These are phyloP conservation scores for Nitzschia palea DNA, from an alignment of 108 stramenopile species.

Conservation along the genomic window DNA sequence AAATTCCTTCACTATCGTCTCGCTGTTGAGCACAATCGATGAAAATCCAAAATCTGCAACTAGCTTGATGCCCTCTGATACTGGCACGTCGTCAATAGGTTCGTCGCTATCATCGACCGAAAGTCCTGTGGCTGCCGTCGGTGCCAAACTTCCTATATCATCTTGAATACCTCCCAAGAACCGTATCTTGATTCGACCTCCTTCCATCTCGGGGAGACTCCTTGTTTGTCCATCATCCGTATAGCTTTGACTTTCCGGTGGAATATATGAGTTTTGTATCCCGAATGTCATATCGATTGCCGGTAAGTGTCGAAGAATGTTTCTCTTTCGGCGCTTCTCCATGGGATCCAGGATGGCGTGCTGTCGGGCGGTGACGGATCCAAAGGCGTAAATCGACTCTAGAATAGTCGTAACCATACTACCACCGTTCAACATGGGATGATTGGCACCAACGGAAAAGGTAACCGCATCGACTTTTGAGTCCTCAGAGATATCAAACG, in stretches of 20 bases:
- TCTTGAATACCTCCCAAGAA: slow-evolving; percentile 61
- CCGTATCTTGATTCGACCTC: slow-evolving; percentile 70
- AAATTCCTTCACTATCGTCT: slow-evolving; percentile 84
- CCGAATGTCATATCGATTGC: slow-evolving; percentile 83
- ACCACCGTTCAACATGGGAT: slow-evolving; percentile 86
- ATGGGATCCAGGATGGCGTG: slow-evolving; percentile 75
- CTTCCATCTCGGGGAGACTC: slow-evolving; percentile 73
- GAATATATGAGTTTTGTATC: slow-evolving; percentile 78
- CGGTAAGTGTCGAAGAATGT: slow-evolving; percentile 84
- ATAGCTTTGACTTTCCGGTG: slow-evolving; percentile 74
- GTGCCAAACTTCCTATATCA: slow-evolving; percentile 24
- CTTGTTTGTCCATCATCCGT: slow-evolving; percentile 84
- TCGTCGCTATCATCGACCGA: neutral
- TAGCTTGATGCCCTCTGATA: slow-evolving; percentile 77
- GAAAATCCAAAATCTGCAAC: slow-evolving; percentile 74
- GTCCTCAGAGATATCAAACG: slow-evolving; percentile 76
- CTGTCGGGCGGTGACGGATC: slow-evolving; percentile 74
- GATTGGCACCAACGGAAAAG: slow-evolving; percentile 75
- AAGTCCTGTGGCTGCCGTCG: slow-evolving; percentile 16
- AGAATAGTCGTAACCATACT: slow-evolving; percentile 80
- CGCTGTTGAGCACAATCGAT: slow-evolving; percentile 60
- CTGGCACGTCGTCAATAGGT: slow-evolving; percentile 6
- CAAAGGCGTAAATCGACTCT: slow-evolving; percentile 82
- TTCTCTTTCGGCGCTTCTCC: slow-evolving; percentile 67
- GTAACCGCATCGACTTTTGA: slow-evolving; percentile 77